Base-by-base conservation (phyloP, 2,329 filamentous ascomycete species). In the Aspergillus awamori region DNA sequence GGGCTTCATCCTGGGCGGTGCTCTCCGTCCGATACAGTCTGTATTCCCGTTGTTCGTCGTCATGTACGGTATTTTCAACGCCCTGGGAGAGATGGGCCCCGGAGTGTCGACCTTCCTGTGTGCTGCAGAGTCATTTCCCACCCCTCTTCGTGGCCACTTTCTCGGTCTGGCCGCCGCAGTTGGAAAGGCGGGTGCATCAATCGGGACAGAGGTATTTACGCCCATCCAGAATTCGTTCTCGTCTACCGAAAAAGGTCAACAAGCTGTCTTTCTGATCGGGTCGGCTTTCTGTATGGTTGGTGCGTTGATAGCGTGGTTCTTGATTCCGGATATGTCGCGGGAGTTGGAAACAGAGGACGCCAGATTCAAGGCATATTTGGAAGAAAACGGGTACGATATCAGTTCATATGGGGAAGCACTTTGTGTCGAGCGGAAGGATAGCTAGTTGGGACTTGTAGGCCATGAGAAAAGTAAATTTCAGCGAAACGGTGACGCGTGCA, bases 41-140 rank as follows among this genome's bases (percentile, higher is more conserved):
- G 69, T 84, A 2, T 80, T 84, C 33, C 80, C 82, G 0, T 74
- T 84, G 0, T 84, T 85, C 58, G 70, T 85, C 0, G 78, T 84
- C 4, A 70, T 85, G 10, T 84, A 84, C 58, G 82, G 82, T 1
- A 72, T 84, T 49, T 84, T 84, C 66, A 69, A 80, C 30, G 79
- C 78, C 0, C 67, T 83, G 0, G 81, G 82, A 0, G 81, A 84
- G 61, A 78, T 84, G 53, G 83, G 82, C 0, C 83, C 83, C 2
- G 82, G 82, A 1, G 80, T 77, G 66, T 73, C 61, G 62, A 79
- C 66, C 28, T 73, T 76, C 45, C 65, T 77, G 15, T 71, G 70
- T 7, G 74, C 80, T 0, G 77, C 79, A 0, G 82, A 84, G 60
- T 81, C 76, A 26, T 84, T 83, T 69, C 81, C 82, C 0, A 84